phyloP scores from a whole-genome alignment of 192 early-diverging fungal genomes.

The Coemansia sp. region DNA sequence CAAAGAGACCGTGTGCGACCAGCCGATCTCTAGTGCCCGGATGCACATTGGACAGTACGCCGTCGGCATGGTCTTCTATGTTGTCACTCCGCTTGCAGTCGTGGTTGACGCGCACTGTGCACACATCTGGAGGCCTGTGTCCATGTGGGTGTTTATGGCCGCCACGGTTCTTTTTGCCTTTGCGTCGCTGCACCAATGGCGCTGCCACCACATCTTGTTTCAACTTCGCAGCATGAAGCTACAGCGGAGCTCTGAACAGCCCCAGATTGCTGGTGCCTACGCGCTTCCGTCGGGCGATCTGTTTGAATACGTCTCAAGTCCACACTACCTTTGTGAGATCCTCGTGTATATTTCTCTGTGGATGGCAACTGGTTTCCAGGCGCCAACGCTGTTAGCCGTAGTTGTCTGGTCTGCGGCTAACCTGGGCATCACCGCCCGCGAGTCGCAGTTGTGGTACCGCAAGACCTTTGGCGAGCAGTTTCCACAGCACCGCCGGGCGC shows the following conservation, averaged over 20 bases:
- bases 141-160: slow-evolving; percentile 3
- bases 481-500: slow-evolving; percentile 18
- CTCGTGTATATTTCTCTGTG: slow-evolving; percentile 62
- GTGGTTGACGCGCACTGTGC: slow-evolving; percentile 18
- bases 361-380: slow-evolving; percentile 50
- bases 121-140: slow-evolving; percentile 2
- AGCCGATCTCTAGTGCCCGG: slow-evolving; percentile 26
- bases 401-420: slow-evolving; percentile 65
- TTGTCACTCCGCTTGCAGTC: slow-evolving; percentile 37
- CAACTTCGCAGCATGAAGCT: slow-evolving; percentile 45
- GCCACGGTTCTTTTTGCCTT: slow-evolving; percentile 53
- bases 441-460: slow-evolving; percentile 70
- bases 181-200: slow-evolving; percentile 64
- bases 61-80: slow-evolving; percentile 64
- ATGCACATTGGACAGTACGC: slow-evolving; percentile 67
- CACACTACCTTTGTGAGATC: slow-evolving; percentile 75
- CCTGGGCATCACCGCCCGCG: slow-evolving; percentile 60
- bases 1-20: slow-evolving; percentile 30
- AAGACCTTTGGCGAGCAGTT: slow-evolving; percentile 58
- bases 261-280: slow-evolving; percentile 24
- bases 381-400: slow-evolving; percentile 39
- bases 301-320: slow-evolving; percentile 61
- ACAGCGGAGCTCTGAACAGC: background rate
- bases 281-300: slow-evolving; percentile 64
- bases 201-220: slow-evolving; percentile 65